Base-by-base conservation (phyloP, 805 yeast genomes). In the Starmerella stigmatis region DNA sequence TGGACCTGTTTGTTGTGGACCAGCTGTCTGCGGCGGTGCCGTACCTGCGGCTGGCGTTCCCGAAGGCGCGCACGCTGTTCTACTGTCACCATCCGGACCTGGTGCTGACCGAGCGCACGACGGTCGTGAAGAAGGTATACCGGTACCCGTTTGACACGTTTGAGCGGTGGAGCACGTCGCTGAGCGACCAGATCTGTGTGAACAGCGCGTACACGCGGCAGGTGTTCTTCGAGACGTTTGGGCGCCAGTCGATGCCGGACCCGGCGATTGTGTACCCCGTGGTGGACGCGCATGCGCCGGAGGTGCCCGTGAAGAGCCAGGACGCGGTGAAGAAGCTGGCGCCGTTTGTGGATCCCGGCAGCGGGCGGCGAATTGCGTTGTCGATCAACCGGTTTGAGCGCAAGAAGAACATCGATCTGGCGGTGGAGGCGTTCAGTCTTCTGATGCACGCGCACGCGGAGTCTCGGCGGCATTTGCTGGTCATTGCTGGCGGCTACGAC, bases 41-140 rank as follows among this genome's bases (percentile, higher is more conserved):
- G 5, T 52, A 88, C 13, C 55, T 92, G 17, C 77, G 66, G 10
- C 17, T 41, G 19, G 38, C 40, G 22, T 46, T 55, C 36, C 56
- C 58, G 28, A 39, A 49, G 10, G 61, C 81, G 2, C 74, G 75
- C 41, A 71, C 83, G 3, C 64, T 92, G 42, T 92, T 89, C 60
- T 92, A 92, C 63, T 88, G 98, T 58, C 99, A 92, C 66, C 89
- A 89, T 62, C 98, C 99, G 0, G 99, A 92, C 62, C 81, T 81
- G 58, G 68, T 81, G 40, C 66, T 89, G 34, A 80, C 95, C 0
- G 66, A 67, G 16, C 79, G 79, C 43, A 66, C 71, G 3, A 66
- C 79, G 2, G 22, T 70, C 1, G 22, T 81, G 8, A 79, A 86
- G 56, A 66, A 64, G 48, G 41, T 82, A 0, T 92, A 92, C 63